Base-by-base conservation (phyloP, 2,329 filamentous ascomycete species). In the Pseudocercospora musae region DNA sequence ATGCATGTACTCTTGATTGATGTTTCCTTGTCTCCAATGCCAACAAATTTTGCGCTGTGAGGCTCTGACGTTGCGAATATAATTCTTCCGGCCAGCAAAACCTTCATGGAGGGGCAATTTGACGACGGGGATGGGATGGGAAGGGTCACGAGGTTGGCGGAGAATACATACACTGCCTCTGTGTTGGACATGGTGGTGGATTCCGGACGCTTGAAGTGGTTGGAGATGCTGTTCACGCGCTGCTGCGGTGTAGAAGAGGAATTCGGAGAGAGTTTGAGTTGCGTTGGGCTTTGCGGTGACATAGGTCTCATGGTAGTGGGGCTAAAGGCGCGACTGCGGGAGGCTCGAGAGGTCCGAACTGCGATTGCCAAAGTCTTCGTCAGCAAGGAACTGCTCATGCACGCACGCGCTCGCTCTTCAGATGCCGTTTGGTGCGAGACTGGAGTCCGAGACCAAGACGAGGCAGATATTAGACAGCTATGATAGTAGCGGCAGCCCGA, bases 101-200 rank as follows among this genome's bases (percentile, higher is more conserved):
- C 58, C 58, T 60, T 62, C 31, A 46, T 57, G 54, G 33, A 37
- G 50, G 50, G 50, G 27, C 50, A 37, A 31, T 50, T 3, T 50
- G 48, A 56, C 18, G 58, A 59, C 40, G 61, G 48, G 63, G 58
- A 42, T 25, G 33, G 25, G 29, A 11, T 18, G 40, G 57, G 55
- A 58, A 29, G 59, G 25, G 8, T 50, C 23, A 18, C 29, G 29
- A 20, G 25, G 21, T 23, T 52, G 29, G 29, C 42, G 18, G 53
- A 53, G 37, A 40, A 18, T 40, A 68, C 66, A 65, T 62, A 69
- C 67, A 69, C 67, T 58, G 67, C 50, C 59, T 68, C 64, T 56
- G 48, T 54, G 23, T 40, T 29, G 33, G 66, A 66, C 67, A 69
- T 69, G 63, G 25, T 68, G 53, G 59, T 52, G 18, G 52, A 29